phyloP scores from a whole-genome alignment of 2,329 filamentous ascomycete species.

The Xenosphaeropsis pyriputrescens region DNA sequence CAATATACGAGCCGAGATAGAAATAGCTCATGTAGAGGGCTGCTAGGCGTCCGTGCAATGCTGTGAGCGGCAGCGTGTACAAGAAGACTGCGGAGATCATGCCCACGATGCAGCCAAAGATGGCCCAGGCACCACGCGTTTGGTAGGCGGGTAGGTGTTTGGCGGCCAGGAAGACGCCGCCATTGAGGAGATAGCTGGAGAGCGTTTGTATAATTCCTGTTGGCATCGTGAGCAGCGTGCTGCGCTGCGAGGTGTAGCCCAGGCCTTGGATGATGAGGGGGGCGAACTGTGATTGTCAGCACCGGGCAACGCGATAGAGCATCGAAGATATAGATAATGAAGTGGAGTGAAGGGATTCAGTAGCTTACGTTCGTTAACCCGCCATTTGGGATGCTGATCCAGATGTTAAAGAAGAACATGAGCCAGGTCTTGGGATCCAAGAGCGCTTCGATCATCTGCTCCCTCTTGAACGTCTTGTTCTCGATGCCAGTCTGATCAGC shows the following conservation, averaged over 20 bases:
- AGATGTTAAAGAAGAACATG: conserved; percentile 13
- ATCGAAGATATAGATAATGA: conserved; percentile 22
- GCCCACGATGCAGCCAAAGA: conserved; percentile 26
- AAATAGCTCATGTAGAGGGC: not conserved
- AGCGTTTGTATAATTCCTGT: conserved; percentile 25
- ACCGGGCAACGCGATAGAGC: conserved; percentile 22
- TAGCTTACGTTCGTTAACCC: conserved; percentile 28
- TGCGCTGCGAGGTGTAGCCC: conserved; percentile 25
- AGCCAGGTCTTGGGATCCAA: conserved; percentile 22
- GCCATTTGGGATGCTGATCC: conserved; percentile 35
- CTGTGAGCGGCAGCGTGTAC: not conserved
- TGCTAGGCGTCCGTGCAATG: too few species aligned
- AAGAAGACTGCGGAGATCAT: conserved; percentile 17
- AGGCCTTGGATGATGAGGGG: conserved; percentile 28
- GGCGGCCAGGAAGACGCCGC: conserved; percentile 20
- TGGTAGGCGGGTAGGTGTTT: conserved; percentile 21
- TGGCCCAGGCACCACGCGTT: conserved; percentile 24
- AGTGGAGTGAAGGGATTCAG: conserved; percentile 20
- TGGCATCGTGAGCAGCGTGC: conserved; percentile 28
- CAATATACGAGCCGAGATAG: not conserved
- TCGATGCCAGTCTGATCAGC: conserved; percentile 39
- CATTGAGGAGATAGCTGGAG: conserved; percentile 7
- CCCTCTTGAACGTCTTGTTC: conserved; percentile 31
- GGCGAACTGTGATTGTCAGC: conserved; percentile 16
- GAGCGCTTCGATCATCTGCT: conserved; percentile 34